Evolutionary conservation across 2,329 filamentous ascomycete genomes (phyloP), one percentile per base, ranked within the genome.

Genomic region (Trichoderma gracile): DNA sequence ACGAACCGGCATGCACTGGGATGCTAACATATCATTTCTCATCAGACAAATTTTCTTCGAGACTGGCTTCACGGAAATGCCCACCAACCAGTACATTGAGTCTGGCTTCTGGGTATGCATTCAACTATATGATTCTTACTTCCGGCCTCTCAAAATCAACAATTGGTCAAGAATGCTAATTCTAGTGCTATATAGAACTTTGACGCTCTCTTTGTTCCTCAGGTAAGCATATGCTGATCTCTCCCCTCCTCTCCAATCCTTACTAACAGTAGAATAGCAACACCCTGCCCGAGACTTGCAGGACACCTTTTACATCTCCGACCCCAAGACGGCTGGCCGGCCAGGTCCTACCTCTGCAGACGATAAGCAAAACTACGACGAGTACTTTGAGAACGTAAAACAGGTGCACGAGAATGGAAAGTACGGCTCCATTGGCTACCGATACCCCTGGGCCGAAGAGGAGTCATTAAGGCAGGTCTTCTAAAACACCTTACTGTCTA

Each of bases 31-130:
- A 1, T 19, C 9, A n/a, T 0, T 23, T 0, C 5, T 15, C 9
- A 17, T 5, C 33, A 67, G 66, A 65, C 91, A 95, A 75, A 97
- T 99, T 75, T 99, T 99, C 87, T 98, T 99, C 80, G 93, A 97
- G 76, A 96, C 97, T 89, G 95, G 94, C 60, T 99, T 98, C 81
- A 89, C 94, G 73, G 95, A 99, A 82, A 98, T 99, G 95, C 91
- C 93, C 15, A 97, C 94, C 56, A 90, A 90, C 79, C 87, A 91
- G 76, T 97, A 89, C 76, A 93, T 98, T 68, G 95, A 99, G 80
- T 94, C 93, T 14, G 93, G 94, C 53, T 97, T 98, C 88, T 99
- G 95, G 93, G 65, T 67, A 65, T 58, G 65, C 27, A 43, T 23
- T 12, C 15, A 43, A 47, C 23, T 2, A 5, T 3, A 42, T 3